These are phyloP conservation scores for Porphyra umbilicalis DNA, from an alignment of 31 red algal species.

Conservation along the genomic window DNA sequence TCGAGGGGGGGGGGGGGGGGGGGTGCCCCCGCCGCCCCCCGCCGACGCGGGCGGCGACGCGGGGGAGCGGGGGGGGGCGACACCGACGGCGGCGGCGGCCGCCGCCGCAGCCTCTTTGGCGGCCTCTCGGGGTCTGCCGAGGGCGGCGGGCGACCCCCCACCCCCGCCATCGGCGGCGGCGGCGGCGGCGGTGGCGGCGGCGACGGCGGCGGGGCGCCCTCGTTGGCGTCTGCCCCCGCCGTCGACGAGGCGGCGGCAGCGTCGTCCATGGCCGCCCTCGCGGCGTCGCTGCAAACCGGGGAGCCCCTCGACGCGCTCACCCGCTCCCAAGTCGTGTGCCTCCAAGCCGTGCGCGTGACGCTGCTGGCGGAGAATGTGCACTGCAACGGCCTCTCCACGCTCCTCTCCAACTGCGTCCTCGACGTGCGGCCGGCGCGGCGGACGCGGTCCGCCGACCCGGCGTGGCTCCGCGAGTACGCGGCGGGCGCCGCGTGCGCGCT, in stretches of 20 bases:
- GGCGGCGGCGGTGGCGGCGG: constrained; percentile 8
- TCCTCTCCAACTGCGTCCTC: constrained; percentile 72
- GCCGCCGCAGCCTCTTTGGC: no score
- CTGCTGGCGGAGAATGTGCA: constrained; percentile 71
- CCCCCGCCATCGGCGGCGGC: constrained; percentile 17
- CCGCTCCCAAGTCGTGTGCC: constrained; percentile 53
- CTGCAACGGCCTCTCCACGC: constrained; percentile 72
- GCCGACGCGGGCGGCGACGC: background rate
- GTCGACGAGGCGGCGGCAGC: constrained; percentile 11
- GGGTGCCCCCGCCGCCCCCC: background rate
- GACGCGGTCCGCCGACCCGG: constrained; percentile 25
- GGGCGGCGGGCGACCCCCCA: background rate
- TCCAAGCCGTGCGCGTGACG: constrained; percentile 60
- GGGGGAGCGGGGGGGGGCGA: no score
- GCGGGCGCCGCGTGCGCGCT: constrained; percentile 49
- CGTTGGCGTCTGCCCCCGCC: no score
- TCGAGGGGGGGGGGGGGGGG: background rate
- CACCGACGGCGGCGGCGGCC: no score
- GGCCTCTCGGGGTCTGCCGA: background rate
- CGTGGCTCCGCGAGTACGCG: constrained; percentile 63
- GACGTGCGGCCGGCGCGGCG: constrained; percentile 20
- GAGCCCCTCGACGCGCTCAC: constrained; percentile 19
- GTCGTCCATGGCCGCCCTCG: constrained; percentile 11
- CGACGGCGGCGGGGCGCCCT: background rate
- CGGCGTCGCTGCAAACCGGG: background rate